A percentile compares a stretch with the other conserved stretches of the same genome.
Conservation (phyloP, 139 green algal species). For the Trebouxia sp. region DNA sequence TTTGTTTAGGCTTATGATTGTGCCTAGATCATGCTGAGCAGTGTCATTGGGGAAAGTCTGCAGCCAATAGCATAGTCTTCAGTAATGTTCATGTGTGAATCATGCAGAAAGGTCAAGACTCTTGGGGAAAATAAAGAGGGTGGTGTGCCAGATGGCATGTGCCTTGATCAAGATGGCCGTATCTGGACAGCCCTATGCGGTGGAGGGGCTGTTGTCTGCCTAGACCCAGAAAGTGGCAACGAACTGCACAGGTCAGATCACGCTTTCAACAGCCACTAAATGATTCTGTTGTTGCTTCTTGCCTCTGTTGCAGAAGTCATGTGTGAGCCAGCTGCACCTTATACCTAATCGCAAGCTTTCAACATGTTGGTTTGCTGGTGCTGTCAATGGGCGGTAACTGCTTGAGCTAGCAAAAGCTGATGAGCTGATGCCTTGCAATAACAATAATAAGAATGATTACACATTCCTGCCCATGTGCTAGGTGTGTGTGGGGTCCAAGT, state of each 20-base stretch:
- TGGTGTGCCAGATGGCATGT: slow-evolving; percentile 17
- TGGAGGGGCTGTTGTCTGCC: slow-evolving; percentile 9
- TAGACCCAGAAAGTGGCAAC: slow-evolving; percentile 6
- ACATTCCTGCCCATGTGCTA: background rate
- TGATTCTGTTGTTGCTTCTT: background rate
- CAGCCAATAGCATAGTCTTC: background rate
- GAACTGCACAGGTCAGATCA: slow-evolving; percentile 12
- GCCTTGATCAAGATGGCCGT: slow-evolving; percentile 13
- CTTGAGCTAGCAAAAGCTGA: background rate
- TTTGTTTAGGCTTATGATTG: too few species aligned
- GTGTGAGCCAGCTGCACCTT: too few species aligned
- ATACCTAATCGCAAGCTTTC: background rate
- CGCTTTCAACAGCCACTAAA: background rate
- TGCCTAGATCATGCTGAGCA: background rate
- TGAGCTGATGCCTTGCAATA: background rate
- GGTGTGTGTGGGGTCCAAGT: background rate
- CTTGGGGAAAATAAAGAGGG: background rate
- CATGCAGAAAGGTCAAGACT: slow-evolving; percentile 2
- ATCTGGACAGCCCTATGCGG: slow-evolving; percentile 22
- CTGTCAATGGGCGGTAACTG: background rate
- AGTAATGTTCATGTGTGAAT: background rate
- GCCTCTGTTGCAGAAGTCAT: background rate
- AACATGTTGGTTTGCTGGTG: background rate
- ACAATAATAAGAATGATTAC: background rate
- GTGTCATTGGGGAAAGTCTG: background rate